Evolutionary conservation across 495 filamentous ascomycete species (phyloP), one percentile per base, ranked within the genome.

Genomic region (Hyphodiscus hymeniophilus): DNA sequence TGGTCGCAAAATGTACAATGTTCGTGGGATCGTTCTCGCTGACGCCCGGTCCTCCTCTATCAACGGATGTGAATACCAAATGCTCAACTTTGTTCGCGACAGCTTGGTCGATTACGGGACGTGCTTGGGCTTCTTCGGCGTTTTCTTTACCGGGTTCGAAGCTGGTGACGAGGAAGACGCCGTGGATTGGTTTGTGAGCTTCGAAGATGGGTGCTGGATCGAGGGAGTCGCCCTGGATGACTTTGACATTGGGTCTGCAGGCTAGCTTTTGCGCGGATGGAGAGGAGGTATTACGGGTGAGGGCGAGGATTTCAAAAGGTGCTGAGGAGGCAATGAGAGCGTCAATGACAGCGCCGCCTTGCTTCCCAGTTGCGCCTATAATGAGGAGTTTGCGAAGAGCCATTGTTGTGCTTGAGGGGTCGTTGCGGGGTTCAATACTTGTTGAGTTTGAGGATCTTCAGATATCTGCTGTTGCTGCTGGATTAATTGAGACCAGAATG

Each of bases 311-410:
- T 42, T 78, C 71, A 61, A 81, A 69, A 17, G 66, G 39, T 3
- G 51, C 38, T 33, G 65, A 39, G 4, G 65, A 63, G 12, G 54
- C 39, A 15, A 81, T 62, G 26, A 89, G 75, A 42, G 70, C 73
- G 3, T 73, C 61, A 55, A 89, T 67, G 28, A 81, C 62, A 11
- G 74, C 69, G 22, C 79, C 73, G 47, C 86, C 85, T 62, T 89
- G 85, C 51, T 84, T 76, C 59, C 82, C 83, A 0, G 81, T 89
- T 3, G 81, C 84, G 16, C 84, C 84, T 17, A 81, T 79, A 47
- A 89, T 60, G 36, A 86, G 71, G 42, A 84, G 21, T 36, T 53
- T 59, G 26, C 26, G 47, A 3, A 23, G 5, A 2, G 50, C 2
- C 50, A 58, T 53, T 3, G 16, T 57, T 4, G 36, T 4, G 18